phyloP scores from a whole-genome alignment of 108 stramenopile genomes.

The Conticribra guillardii region DNA sequence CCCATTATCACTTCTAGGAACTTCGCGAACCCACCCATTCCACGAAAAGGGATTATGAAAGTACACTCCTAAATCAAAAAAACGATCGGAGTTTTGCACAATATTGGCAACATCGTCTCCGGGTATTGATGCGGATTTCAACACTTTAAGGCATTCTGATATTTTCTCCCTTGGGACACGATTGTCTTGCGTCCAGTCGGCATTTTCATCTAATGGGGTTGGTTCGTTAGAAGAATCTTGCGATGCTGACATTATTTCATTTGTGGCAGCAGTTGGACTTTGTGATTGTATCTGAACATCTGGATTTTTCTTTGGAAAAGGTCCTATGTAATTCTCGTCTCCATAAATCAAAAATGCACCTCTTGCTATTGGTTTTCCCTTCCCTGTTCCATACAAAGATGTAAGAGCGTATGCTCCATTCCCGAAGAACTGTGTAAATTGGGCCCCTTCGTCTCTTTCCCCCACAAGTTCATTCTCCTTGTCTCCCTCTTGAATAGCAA shows the following conservation, averaged over 20 bases:
- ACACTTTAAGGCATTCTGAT: conserved; percentile 16
- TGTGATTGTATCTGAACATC: not conserved
- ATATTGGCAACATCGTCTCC: conserved; percentile 46
- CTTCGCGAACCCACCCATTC: conserved; percentile 67
- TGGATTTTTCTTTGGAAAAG: conserved; percentile 53
- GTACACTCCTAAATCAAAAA: conserved; percentile 84
- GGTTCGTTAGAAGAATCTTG: conserved; percentile 12
- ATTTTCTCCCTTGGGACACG: conserved; percentile 39
- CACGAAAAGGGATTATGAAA: conserved; percentile 82
- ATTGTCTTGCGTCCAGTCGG: conserved; percentile 71
- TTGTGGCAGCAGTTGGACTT: too few relatives aligned
- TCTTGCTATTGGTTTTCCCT: conserved; percentile 39
- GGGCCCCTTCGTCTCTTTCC: conserved; percentile 18
- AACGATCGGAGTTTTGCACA: conserved; percentile 56
- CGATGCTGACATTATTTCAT: not conserved
- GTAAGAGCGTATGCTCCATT: conserved; percentile 71
- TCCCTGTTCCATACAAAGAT: conserved; percentile 75
- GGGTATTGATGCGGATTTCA: conserved; percentile 46
- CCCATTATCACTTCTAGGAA: conserved; percentile 27
- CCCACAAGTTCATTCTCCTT: conserved; percentile 1
- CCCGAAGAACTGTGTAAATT: conserved; percentile 71
- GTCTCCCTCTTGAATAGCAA: conserved; percentile 68
- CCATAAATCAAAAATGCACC: conserved; percentile 68
- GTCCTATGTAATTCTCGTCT: conserved; percentile 77
- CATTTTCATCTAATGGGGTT: conserved; percentile 57